A percentile compares a stretch with the other conserved stretches of the same genome.
phyloP scores from a whole-genome alignment of 2,329 filamentous ascomycete species.

The Fusarium nisikadoi region DNA sequence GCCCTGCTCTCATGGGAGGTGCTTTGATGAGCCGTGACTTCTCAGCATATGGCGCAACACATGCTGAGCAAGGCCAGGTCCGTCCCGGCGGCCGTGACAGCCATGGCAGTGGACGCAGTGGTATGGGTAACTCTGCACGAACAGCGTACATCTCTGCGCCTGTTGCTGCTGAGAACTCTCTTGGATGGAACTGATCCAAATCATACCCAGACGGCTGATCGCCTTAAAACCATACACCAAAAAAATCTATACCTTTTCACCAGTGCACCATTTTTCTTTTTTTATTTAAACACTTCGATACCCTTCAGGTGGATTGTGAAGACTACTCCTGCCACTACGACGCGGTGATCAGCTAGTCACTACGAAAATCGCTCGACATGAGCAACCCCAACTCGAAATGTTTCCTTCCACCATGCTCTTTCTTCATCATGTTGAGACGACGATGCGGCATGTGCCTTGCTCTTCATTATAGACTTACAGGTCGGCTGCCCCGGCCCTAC shows the following conservation, averaged over 20 bases:
- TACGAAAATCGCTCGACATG: conserved; percentile 22
- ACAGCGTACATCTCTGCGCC: conserved; percentile 83
- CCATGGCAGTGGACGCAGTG: conserved; percentile 72
- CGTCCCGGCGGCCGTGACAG: conserved; percentile 61
- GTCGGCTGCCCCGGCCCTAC: conserved; percentile 34
- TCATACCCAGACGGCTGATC: conserved; percentile 22
- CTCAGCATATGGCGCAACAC: conserved; percentile 63
- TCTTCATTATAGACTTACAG: conserved; percentile 44
- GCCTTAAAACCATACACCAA: conserved; percentile 22
- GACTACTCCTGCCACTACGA: conserved; percentile 38
- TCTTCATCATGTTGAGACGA: conserved; percentile 38
- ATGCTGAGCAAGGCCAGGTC: conserved; percentile 33
- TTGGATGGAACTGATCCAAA: conserved; percentile 84
- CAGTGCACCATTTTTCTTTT: conserved; percentile 41
- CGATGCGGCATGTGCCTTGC: conserved; percentile 35
- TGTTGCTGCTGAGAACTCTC: conserved; percentile 91
- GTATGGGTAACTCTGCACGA: conserved; percentile 63
- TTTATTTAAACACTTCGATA: conserved; percentile 47
- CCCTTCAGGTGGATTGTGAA: conserved; percentile 47
- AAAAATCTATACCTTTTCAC: conserved; percentile 35
- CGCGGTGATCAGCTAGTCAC: conserved; percentile 27
- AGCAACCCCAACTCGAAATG: conserved; percentile 40
- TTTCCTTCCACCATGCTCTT: conserved; percentile 33
- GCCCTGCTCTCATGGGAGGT: conserved; percentile 76
- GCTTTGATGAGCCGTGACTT: conserved; percentile 69